phyloP scores from a whole-genome alignment of 306 rosid genomes.

The Castanospermum australe region DNA sequence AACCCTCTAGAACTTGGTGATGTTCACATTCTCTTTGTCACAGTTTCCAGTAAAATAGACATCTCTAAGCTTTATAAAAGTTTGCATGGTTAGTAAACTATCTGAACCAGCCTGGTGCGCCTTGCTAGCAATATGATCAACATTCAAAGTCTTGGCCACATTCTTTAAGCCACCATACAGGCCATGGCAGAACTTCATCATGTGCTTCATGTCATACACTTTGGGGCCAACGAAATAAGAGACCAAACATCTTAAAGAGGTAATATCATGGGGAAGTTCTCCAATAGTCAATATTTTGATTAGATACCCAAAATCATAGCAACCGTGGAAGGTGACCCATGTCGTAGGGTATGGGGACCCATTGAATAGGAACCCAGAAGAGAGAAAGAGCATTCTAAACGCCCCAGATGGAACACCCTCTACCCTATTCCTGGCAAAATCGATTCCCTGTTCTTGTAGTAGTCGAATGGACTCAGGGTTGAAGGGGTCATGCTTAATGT shows the following conservation, averaged over 20 bases:
- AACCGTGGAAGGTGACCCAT: too few species aligned
- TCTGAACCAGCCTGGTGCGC: constrained; percentile 5
- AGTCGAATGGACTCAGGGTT: too few species aligned
- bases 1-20: background rate
- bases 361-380: too few species aligned
- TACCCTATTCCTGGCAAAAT: too few species aligned
- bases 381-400: too few species aligned
- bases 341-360: too few species aligned
- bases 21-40: background rate
- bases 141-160: background rate
- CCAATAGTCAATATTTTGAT: background rate
- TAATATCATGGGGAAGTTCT: background rate
- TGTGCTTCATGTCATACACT: constrained; percentile 3
- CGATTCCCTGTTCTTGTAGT: too few species aligned
- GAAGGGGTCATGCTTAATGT: too few species aligned
- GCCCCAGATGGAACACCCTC: too few species aligned
- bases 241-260: background rate
- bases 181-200: background rate
- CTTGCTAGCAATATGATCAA: background rate
- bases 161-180: background rate
- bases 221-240: background rate
- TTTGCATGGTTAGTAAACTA: background rate
- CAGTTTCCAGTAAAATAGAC: background rate
- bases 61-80: background rate
- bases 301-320: too few species aligned